Evolutionary conservation across 371 early-diverging fungal species (phyloP), one percentile per base, ranked within the genome.

Genomic region (Nematocida parisii): DNA sequence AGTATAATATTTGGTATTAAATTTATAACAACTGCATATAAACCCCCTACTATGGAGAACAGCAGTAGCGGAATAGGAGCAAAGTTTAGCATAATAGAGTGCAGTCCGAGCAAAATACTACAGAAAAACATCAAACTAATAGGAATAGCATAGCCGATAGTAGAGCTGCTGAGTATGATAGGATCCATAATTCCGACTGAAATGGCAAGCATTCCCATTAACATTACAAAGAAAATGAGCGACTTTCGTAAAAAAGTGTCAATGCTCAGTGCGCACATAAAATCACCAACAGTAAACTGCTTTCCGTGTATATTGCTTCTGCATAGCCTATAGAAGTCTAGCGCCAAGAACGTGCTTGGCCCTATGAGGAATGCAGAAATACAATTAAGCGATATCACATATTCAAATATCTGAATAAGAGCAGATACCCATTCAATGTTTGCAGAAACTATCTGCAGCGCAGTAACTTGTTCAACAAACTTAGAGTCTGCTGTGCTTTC

Each of bases 261-360:
- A n/a, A 39, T 64, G 6, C 11, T 64, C 6, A 42, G 22, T 11
- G 64, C 27, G 11, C 15, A 11, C 18, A 64, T 64, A 5, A 64
- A 64, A 13, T 64, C 64, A 0, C 27, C 40, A 9, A 22, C 44
- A 33, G 39, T 64, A n/a, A 64, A 20, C 64, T 33, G 39, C 27
- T 45, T 45, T 64, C n/a, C 45, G 22, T 3, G 13, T 42, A 64
- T 64, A 27, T 64, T 64, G 15, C 1, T 15, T 40, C 27, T 64
- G 64, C 64, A 64, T 13, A 20, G 64, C 22, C 45, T 64, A 40
- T 64, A 33, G 22, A 64, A 64, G 42, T 64, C 45, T 33, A 27
- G 6, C 5, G 2, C 3, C 27, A 45, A 42, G 15, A 64, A 20
- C 13, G 6, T 64, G 40, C 42, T 42, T 27, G 64, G 39, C 7